Evolutionary conservation across 805 yeast species (phyloP).

Genomic region (Zygosaccharomyces rouxii): DNA sequence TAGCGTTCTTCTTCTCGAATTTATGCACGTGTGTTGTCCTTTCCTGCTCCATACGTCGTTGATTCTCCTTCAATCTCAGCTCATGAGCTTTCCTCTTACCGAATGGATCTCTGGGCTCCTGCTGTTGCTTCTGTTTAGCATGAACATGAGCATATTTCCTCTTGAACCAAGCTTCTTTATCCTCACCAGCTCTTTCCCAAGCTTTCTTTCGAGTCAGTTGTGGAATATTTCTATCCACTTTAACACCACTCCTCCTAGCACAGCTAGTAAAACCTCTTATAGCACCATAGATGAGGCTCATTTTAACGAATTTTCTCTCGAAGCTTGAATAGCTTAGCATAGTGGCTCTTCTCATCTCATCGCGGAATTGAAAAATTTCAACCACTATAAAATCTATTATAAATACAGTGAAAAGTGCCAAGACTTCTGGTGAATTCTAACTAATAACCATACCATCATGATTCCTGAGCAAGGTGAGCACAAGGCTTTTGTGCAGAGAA

Average conservation of each 20-base stretch:
- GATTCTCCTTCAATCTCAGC: slow-evolving; percentile 10
- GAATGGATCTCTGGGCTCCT: slow-evolving; percentile 12
- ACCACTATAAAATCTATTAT: background rate
- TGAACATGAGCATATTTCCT: slow-evolving; percentile 64
- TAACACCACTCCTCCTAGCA: slow-evolving; percentile 2
- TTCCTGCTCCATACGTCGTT: slow-evolving; percentile 2
- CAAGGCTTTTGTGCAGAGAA: slow-evolving; percentile 43
- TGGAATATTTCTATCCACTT: slow-evolving; percentile 45
- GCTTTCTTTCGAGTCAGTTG: slow-evolving; percentile 44
- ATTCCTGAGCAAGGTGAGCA: slow-evolving; percentile 21
- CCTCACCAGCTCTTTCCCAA: slow-evolving; percentile 60
- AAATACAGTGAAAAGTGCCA: background rate
- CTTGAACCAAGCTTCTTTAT: slow-evolving; percentile 58
- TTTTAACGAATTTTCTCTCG: background rate
- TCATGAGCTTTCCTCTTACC: slow-evolving; percentile 21
- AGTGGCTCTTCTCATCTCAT: slow-evolving; percentile 1
- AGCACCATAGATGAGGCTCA: background rate
- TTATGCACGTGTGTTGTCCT: slow-evolving; percentile 11
- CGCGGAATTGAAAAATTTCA: slow-evolving; percentile 5
- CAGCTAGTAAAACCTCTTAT: background rate
- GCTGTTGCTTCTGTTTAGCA: slow-evolving; percentile 40
- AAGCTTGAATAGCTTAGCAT: background rate
- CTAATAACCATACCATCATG: background rate
- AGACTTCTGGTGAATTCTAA: background rate
- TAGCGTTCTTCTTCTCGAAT: slow-evolving; percentile 11